Percentiles rank a stretch among this genome's conserved stretches.
Evolutionary conservation across 805 yeast genomes (phyloP).

Genomic region (Barnettozyma sp.): DNA sequence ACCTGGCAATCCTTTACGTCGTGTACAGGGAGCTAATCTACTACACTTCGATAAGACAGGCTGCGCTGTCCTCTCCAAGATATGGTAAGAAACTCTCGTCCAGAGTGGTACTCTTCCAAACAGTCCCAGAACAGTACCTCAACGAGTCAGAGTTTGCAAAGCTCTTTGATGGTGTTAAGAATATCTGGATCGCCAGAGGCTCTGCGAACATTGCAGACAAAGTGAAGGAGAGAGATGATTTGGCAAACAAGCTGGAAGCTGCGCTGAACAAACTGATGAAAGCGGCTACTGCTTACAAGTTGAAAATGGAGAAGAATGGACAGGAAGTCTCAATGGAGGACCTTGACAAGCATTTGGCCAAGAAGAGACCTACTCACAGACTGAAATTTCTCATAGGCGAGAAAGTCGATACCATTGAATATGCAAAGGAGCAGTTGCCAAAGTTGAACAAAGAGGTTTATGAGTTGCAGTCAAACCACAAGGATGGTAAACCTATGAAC

Average conservation of each 20-base stretch:
- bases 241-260: constrained; percentile 58
- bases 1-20: constrained; percentile 60
- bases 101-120: constrained; percentile 77
- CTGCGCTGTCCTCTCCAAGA: constrained; percentile 72
- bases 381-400: constrained; percentile 39
- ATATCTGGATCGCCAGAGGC: constrained; percentile 75
- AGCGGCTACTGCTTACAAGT: constrained; percentile 55
- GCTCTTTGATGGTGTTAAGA: constrained; percentile 74
- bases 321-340: constrained; percentile 35
- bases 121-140: constrained; percentile 69
- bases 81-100: constrained; percentile 70
- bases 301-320: constrained; percentile 64
- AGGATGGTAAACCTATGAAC: constrained; percentile 56
- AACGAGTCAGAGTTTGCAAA: constrained; percentile 67
- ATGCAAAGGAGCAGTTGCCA: constrained; percentile 52
- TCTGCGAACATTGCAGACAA: constrained; percentile 44
- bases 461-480: constrained; percentile 45
- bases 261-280: constrained; percentile 54
- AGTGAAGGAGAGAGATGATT: constrained; percentile 50
- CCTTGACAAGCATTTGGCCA: constrained; percentile 48
- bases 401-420: constrained; percentile 57
- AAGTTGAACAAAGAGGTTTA: constrained; percentile 49
- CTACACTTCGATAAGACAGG: constrained; percentile 69
- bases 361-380: constrained; percentile 60
- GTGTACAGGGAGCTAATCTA: constrained; percentile 78